Percentiles rank a stretch among this genome's conserved stretches.
Evolutionary conservation across 257 asterid genomes (phyloP).

Genomic region (Buddleja alternifolia): DNA sequence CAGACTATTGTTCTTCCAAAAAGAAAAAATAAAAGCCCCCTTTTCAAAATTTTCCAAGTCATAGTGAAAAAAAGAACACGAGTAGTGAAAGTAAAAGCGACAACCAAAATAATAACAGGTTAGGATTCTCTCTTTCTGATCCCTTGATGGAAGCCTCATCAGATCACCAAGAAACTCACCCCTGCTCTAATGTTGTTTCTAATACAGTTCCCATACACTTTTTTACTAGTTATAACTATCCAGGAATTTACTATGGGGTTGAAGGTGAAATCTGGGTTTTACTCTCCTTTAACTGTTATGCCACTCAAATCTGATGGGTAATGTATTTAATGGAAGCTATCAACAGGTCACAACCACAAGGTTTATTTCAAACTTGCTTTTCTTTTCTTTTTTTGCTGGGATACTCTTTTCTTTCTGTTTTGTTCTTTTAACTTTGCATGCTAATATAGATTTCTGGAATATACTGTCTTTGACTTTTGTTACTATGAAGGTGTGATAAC

Average conservation of each 20-base stretch:
- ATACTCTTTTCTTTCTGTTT: not conserved
- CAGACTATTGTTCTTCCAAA: too few relatives aligned
- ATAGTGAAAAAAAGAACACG: slow-evolving; percentile 38
- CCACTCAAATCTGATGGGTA: slow-evolving; percentile 96
- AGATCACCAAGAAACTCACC: slow-evolving; percentile 38
- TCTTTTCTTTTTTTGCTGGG: too few relatives aligned
- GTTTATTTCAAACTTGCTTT: slow-evolving; percentile 39
- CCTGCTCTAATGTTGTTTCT: slow-evolving; percentile 45
- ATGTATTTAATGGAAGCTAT: slow-evolving; percentile 77
- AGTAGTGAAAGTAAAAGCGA: slow-evolving; percentile 47
- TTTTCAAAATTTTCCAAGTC: slow-evolving; percentile 10
- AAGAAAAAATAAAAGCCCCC: not conserved
- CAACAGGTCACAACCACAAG: slow-evolving; percentile 79
- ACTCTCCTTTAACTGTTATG: slow-evolving; percentile 70
- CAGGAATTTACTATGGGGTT: slow-evolving; percentile 59
- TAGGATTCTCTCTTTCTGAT: slow-evolving; percentile 86
- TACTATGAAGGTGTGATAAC: too few relatives aligned
- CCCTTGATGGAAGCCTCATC: slow-evolving; percentile 58
- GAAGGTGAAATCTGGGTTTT: slow-evolving; percentile 55
- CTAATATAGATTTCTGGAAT: too few relatives aligned
- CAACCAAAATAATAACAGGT: slow-evolving; percentile 55
- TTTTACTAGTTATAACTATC: slow-evolving; percentile 48
- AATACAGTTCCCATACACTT: slow-evolving; percentile 41
- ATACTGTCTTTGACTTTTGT: slow-evolving; percentile 12
- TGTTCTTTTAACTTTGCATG: slow-evolving; percentile 2